These are phyloP conservation scores for Salicornia ramosissima DNA, from an alignment of 148 eudicot species.

Conservation along the genomic window DNA sequence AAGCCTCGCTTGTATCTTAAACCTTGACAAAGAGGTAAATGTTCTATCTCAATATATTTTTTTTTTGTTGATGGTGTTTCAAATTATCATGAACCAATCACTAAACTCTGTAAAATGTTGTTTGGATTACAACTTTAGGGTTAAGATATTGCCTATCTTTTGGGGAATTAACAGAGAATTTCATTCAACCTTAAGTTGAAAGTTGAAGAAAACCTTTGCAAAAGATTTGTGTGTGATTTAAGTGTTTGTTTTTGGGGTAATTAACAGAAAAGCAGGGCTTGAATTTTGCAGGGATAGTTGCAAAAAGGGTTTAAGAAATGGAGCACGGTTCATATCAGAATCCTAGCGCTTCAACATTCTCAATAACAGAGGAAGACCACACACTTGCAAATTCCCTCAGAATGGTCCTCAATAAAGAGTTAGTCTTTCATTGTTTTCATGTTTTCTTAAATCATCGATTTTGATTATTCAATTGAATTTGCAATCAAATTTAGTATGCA, in stretches of 20 bases:
- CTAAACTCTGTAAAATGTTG: neutral
- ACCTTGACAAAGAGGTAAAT: neutral
- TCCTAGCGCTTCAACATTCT: conserved; percentile 72
- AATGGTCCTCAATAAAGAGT: conserved; percentile 80
- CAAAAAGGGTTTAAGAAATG: conserved; percentile 28
- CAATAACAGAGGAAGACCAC: conserved; percentile 85
- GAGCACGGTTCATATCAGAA: conserved; percentile 68
- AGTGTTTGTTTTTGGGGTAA: neutral
- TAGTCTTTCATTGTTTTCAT: no score
- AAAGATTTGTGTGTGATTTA: no score
- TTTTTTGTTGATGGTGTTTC: neutral
- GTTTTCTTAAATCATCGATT: neutral
- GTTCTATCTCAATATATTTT: neutral
- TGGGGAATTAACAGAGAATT: neutral
- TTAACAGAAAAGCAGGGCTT: neutral
- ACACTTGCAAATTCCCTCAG: conserved; percentile 80
- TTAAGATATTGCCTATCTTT: no score
- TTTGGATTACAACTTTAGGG: no score
- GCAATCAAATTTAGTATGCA: no score
- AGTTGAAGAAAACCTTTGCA: no score
- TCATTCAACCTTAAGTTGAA: no score
- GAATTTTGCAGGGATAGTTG: conserved; percentile 8
- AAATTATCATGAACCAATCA: neutral
- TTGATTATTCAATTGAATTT: neutral
- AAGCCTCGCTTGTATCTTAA: no score